Evolutionary conservation across 176 grass and related monocot genomes (phyloP).

Genomic region (Saccharum spontaneum): DNA sequence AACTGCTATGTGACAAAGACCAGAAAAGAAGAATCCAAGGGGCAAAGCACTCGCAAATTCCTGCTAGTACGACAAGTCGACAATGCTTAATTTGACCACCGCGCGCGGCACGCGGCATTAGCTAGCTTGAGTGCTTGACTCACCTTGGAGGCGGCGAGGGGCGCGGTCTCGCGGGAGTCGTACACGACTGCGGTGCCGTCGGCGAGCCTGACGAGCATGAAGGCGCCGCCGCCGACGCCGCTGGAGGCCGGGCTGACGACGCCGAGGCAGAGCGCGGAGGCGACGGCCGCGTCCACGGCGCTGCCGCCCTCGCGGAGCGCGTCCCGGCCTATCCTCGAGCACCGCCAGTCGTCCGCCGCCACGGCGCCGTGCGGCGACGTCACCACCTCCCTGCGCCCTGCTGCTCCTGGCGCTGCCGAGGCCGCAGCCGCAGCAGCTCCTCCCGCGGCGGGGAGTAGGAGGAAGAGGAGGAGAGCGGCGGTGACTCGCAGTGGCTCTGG

Average conservation of each 20-base stretch:
- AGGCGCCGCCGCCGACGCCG: slow-evolving; percentile 81
- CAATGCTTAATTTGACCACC: no score
- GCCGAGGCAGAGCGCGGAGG: slow-evolving; percentile 67
- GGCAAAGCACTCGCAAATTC: not conserved
- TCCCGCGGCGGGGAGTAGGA: not conserved
- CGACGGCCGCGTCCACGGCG: slow-evolving; percentile 74
- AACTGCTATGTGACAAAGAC: not conserved
- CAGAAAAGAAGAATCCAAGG: not conserved
- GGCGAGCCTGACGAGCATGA: slow-evolving; percentile 79
- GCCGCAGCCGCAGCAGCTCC: not conserved
- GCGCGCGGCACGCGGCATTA: no score
- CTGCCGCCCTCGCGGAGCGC: slow-evolving; percentile 59
- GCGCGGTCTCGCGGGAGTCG: slow-evolving; percentile 84
- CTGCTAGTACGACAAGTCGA: not conserved
- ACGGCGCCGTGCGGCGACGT: slow-evolving; percentile 60
- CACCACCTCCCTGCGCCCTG: slow-evolving; percentile 47
- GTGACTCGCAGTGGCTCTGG: not conserved
- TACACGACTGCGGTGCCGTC: slow-evolving; percentile 52
- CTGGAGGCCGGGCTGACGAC: slow-evolving; percentile 93
- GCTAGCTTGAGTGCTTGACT: not conserved
- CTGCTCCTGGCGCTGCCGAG: not conserved
- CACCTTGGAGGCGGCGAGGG: slow-evolving; percentile 67
- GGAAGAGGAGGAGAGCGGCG: not conserved
- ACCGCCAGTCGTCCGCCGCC: slow-evolving; percentile 77
- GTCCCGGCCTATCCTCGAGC: slow-evolving; percentile 67